Evolutionary conservation across 2,329 filamentous ascomycete species (phyloP), one percentile per base, ranked within the genome.

Genomic region (Aspergillus alliaceus): DNA sequence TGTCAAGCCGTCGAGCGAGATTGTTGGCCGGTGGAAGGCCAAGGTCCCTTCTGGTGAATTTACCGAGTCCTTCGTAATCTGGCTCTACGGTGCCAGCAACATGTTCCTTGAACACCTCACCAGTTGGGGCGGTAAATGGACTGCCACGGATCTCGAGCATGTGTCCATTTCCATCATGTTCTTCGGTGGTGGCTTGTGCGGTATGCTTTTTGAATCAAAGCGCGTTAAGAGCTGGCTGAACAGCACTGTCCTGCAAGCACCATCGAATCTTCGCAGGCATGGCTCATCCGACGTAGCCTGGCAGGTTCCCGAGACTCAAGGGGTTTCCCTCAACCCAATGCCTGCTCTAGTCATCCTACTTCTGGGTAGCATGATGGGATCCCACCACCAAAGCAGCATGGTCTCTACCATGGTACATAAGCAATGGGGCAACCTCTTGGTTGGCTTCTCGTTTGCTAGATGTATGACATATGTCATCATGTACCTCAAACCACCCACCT

Each of bases 331-430:
- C 71, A 97, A 98, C 72, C 93, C 93, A 0, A 85, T 98, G 65
- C 95, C 93, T 0, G 90, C 88, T 1, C 80, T 98, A 4, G 85
- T 96, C 49, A 93, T 98, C 64, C 80, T 97, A 57, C 80, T 97
- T 1, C 81, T 97, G 1, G 95, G 95, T 32, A 85, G 93, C 71
- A 95, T 96, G 90, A 98, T 98, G 93, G 89, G 89, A 69, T 91
- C 90, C 25, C 93, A 98, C 74, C 90, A 93, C 58, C 93, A 96
- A 72, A 73, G 80, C 27, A 90, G 86, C 58, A 91, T 91, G 88
- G 83, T 92, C 47, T 93, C 91, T 9, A 90, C 87, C 64, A 96
- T 95, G 90, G 84, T 98, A 49, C 93, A 98, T 77, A 88, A 88
- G 70, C 93, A 97, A 75, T 98, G 93, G 93, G 93, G 93, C 25